Conservation (phyloP, 768 basidiomycete species). For the Inosperma sp. region DNA sequence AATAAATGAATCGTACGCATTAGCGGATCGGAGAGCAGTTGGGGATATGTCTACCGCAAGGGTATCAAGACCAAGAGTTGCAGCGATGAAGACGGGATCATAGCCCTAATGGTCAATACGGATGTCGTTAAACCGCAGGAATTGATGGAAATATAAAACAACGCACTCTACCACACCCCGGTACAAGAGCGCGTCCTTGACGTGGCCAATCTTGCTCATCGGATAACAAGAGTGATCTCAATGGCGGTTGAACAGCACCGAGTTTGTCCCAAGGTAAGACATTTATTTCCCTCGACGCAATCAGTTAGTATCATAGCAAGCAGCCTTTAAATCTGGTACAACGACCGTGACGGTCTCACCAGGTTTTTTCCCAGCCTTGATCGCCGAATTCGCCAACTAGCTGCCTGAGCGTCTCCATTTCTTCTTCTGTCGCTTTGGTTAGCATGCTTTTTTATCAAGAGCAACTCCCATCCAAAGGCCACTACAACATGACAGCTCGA, state of each 20-base stretch:
- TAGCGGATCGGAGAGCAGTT: constrained; percentile 48
- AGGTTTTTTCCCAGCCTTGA: too few species aligned
- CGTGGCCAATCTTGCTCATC: constrained; percentile 41
- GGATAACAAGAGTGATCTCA: constrained; percentile 48
- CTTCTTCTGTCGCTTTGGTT: too few species aligned
- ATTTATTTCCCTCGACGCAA: constrained; percentile 46
- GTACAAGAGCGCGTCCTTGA: constrained; percentile 28
- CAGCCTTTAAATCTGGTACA: too few species aligned
- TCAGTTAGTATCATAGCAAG: too few species aligned
- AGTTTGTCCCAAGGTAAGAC: constrained; percentile 60
- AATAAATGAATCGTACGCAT: constrained; percentile 27
- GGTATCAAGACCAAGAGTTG: constrained; percentile 42
- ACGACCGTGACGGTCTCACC: too few species aligned
- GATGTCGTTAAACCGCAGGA: background rate
- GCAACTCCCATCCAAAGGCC: too few species aligned
- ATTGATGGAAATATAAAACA: background rate
- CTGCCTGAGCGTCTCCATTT: too few species aligned
- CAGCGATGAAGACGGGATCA: constrained; percentile 53
- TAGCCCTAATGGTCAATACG: constrained; percentile 53
- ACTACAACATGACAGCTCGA: too few species aligned
- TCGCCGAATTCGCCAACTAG: too few species aligned
- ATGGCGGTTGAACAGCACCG: constrained; percentile 50
- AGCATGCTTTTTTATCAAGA: too few species aligned
- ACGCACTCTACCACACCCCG: constrained; percentile 47
- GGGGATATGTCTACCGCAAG: constrained; percentile 54